A percentile compares a stretch with the other conserved stretches of the same genome.
phyloP scores from a whole-genome alignment of 345 rosid genomes.

The Moricandia moricandioides region DNA sequence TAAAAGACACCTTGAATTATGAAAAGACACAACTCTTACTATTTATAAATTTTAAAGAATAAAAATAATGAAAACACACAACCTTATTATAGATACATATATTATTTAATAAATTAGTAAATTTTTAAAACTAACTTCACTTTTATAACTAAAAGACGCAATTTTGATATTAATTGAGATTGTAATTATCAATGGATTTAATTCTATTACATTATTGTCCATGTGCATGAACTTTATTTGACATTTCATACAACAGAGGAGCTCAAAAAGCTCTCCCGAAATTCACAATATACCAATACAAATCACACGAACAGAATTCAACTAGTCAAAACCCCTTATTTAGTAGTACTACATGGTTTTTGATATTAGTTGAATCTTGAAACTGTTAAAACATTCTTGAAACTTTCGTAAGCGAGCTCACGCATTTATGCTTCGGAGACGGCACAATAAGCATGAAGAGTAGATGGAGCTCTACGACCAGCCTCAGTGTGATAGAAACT shows the following conservation, averaged over 20 bases:
- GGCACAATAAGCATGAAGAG: constrained; percentile 18
- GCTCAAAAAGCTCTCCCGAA: too few relatives aligned
- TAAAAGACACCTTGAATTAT: too few relatives aligned
- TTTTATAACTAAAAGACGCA: too few relatives aligned
- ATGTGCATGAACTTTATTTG: background rate
- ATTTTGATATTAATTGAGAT: too few relatives aligned
- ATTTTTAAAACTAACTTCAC: too few relatives aligned
- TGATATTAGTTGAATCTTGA: background rate
- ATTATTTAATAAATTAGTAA: too few relatives aligned
- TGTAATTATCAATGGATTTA: too few relatives aligned
- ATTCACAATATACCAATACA: background rate
- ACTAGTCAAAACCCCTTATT: constrained; percentile 6
- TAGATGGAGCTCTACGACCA: constrained; percentile 1
- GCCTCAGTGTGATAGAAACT: constrained; percentile 9
- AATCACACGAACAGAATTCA: background rate
- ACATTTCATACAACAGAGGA: background rate
- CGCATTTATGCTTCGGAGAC: background rate
- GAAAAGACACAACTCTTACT: too few relatives aligned
- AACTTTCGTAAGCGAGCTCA: background rate
- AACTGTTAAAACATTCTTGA: background rate
- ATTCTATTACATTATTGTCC: background rate
- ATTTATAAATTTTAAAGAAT: too few relatives aligned
- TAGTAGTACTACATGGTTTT: background rate
- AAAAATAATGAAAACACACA: too few relatives aligned
- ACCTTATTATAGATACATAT: too few relatives aligned